A percentile compares a stretch with the other conserved stretches of the same genome.
These are phyloP conservation scores for Ogataea salicorniae DNA, from an alignment of 805 yeast genomes.

Conservation along the genomic window DNA sequence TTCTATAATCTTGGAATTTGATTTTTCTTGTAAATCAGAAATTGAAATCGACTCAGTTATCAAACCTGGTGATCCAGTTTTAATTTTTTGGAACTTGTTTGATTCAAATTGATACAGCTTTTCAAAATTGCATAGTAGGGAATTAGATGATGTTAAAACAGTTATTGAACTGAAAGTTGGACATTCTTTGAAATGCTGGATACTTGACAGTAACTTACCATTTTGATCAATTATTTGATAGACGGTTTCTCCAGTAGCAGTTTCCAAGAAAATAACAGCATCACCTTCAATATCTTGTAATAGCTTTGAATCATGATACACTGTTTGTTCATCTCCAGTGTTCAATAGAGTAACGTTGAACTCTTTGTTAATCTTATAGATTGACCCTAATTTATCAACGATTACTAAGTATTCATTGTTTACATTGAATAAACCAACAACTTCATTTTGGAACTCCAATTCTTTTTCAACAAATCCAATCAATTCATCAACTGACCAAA, in stretches of 20 bases:
- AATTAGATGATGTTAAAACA: conserved; percentile 1
- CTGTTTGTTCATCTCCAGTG: neutral
- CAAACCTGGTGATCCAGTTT: conserved; percentile 2
- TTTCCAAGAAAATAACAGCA: conserved; percentile 4
- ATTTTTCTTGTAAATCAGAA: neutral
- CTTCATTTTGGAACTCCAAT: conserved; percentile 2
- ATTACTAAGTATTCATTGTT: conserved; percentile 5
- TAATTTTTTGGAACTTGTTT: conserved; percentile 5
- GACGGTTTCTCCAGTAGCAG: neutral
- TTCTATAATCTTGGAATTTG: neutral
- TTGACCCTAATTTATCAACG: conserved; percentile 8
- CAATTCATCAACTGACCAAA: conserved; percentile 15
- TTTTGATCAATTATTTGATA: neutral
- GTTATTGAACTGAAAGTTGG: conserved; percentile 7
- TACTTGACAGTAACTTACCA: neutral
- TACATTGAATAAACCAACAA: conserved; percentile 13
- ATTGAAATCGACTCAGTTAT: conserved; percentile 1
- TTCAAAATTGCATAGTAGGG: conserved; percentile 9
- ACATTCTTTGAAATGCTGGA: conserved; percentile 5
- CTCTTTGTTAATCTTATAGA: conserved; percentile 4
- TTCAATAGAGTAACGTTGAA: neutral
- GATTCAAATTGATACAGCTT: conserved; percentile 9
- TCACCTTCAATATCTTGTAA: conserved; percentile 7
- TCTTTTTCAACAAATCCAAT: conserved; percentile 15
- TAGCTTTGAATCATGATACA: conserved; percentile 1